A percentile compares a stretch with the other conserved stretches of the same genome.
Evolutionary conservation across 139 green algal species (phyloP).

Genomic region (Nannochloris sp.): DNA sequence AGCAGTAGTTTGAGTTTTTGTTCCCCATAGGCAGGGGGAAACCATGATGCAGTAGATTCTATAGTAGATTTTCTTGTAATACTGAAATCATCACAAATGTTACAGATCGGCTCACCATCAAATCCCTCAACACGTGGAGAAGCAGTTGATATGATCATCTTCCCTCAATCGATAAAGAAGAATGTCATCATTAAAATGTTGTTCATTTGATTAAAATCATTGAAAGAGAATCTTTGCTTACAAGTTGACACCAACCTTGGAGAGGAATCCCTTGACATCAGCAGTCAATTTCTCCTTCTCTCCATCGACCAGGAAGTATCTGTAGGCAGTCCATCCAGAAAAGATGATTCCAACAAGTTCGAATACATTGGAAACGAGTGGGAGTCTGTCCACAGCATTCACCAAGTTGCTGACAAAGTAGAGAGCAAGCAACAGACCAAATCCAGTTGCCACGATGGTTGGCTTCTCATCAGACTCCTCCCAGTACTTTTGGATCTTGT

Average conservation of each 20-base stretch:
- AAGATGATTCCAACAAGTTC: slow-evolving; percentile 28
- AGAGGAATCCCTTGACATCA: slow-evolving; percentile 4
- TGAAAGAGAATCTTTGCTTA: neutral
- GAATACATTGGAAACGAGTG: slow-evolving; percentile 25
- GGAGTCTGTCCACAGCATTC: slow-evolving; percentile 18
- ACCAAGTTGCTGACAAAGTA: slow-evolving; percentile 22
- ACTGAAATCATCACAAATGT: no score
- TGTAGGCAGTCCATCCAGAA: slow-evolving; percentile 25
- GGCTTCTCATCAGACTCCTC: slow-evolving; percentile 33
- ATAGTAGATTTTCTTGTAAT: no score
- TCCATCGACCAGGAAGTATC: slow-evolving; percentile 9
- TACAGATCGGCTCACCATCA: no score
- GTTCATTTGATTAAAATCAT: slow-evolving; percentile 1
- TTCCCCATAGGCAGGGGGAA: neutral
- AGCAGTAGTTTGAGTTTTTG: slow-evolving; percentile 9
- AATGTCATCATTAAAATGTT: slow-evolving; percentile 1
- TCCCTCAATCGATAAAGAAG: neutral
- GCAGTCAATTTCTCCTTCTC: slow-evolving; percentile 7
- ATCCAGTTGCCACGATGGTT: slow-evolving; percentile 17
- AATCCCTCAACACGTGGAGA: no score
- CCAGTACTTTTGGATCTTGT: slow-evolving; percentile 17
- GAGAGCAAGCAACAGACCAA: slow-evolving; percentile 17
- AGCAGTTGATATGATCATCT: no score
- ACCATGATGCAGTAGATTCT: neutral
- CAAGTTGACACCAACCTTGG: slow-evolving; percentile 8